phyloP scores from a whole-genome alignment of 1,139 yeast species.

The Sugiyamaella novakii region DNA sequence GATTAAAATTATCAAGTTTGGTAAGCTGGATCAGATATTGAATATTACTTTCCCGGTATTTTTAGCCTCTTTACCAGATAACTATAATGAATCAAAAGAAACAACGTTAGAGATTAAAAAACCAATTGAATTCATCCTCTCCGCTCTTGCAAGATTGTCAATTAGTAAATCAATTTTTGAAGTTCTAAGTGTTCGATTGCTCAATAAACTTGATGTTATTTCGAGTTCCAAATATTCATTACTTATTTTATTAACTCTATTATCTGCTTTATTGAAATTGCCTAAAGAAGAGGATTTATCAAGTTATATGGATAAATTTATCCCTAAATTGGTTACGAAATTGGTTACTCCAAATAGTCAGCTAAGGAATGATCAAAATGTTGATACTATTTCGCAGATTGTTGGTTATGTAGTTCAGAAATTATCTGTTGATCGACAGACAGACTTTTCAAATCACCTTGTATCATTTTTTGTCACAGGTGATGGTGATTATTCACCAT shows the following conservation, averaged over 20 bases:
- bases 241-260: slow-evolving; percentile 31
- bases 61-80: slow-evolving; percentile 54
- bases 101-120: slow-evolving; percentile 20
- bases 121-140: slow-evolving; percentile 34
- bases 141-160: slow-evolving; percentile 40
- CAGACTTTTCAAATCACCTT: slow-evolving; percentile 18
- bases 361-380: slow-evolving; percentile 23
- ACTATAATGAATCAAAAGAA: slow-evolving; percentile 28
- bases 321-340: slow-evolving; percentile 32
- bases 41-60: slow-evolving; percentile 64
- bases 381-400: slow-evolving; percentile 29
- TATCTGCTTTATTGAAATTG: slow-evolving; percentile 29
- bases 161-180: slow-evolving; percentile 40
- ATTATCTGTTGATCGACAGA: background rate
- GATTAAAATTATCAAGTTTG: slow-evolving; percentile 44
- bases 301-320: slow-evolving; percentile 26
- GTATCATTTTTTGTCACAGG: slow-evolving; percentile 29
- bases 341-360: slow-evolving; percentile 23
- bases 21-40: slow-evolving; percentile 53
- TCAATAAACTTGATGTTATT: slow-evolving; percentile 36
- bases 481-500: slow-evolving; percentile 13
- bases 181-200: slow-evolving; percentile 40
- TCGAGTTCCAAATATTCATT: slow-evolving; percentile 27
- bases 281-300: slow-evolving; percentile 12
- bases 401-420: slow-evolving; percentile 5